A percentile compares a stretch with the other conserved stretches of the same genome.
These are phyloP conservation scores for Nicotiana benthamiana DNA, from an alignment of 257 asterid genomes.

Conservation along the genomic window DNA sequence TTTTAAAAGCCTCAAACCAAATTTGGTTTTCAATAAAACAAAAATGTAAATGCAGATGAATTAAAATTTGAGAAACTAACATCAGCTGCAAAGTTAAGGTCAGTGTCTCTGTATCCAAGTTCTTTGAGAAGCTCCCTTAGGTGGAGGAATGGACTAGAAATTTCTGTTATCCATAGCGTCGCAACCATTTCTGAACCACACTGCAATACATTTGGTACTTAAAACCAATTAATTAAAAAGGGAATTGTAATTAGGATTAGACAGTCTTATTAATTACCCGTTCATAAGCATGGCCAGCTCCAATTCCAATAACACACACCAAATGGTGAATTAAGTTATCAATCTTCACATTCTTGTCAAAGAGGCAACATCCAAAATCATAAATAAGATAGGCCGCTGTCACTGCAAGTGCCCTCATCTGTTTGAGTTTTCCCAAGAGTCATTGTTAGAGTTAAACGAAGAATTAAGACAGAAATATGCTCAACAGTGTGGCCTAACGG, in stretches of 20 bases:
- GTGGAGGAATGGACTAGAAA: slow-evolving; percentile 85
- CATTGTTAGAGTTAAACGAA: not conserved
- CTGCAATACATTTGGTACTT: slow-evolving; percentile 17
- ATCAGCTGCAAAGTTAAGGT: slow-evolving; percentile 72
- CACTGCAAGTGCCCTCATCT: slow-evolving; percentile 66
- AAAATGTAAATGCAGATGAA: not conserved
- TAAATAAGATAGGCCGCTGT: slow-evolving; percentile 49
- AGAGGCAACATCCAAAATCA: slow-evolving; percentile 63
- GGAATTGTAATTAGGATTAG: not conserved
- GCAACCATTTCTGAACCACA: slow-evolving; percentile 93
- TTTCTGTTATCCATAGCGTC: slow-evolving; percentile 71
- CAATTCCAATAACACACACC: slow-evolving; percentile 59
- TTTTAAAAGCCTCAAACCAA: too few relatives aligned
- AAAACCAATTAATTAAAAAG: not conserved
- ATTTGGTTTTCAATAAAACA: too few relatives aligned
- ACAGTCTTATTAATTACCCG: slow-evolving; percentile 33
- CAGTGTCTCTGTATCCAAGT: slow-evolving; percentile 61
- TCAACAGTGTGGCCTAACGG: not conserved
- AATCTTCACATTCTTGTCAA: slow-evolving; percentile 43
- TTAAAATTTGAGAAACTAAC: slow-evolving; percentile 41
- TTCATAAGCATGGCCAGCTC: slow-evolving; percentile 64
- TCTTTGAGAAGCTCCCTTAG: slow-evolving; percentile 84
- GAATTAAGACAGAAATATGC: not conserved
- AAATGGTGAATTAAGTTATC: slow-evolving; percentile 68
- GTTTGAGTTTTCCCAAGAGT: not conserved